These are phyloP conservation scores for Bryoglossum gracile DNA, from an alignment of 495 filamentous ascomycete genomes.

Conservation along the genomic window DNA sequence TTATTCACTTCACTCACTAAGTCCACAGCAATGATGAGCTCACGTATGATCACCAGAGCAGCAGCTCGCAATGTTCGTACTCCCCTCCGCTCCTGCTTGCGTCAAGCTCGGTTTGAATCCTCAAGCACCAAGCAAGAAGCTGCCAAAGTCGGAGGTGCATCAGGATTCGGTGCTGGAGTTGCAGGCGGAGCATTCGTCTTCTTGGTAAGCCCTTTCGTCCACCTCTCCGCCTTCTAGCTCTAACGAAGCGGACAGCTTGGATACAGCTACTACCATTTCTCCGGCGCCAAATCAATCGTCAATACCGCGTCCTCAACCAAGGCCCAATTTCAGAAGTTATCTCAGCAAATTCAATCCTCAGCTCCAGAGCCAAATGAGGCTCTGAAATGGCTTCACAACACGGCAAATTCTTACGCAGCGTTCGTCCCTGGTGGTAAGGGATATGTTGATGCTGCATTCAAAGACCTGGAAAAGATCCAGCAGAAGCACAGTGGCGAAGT, in stretches of 20 bases:
- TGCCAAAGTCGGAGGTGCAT: conserved; percentile 5
- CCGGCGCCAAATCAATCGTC: conserved; percentile 47
- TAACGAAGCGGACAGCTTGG: conserved; percentile 4
- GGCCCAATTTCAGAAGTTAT: conserved; percentile 43
- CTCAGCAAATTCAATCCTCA: conserved; percentile 42
- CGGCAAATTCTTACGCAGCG: conserved; percentile 52
- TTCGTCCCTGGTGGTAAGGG: conserved; percentile 58
- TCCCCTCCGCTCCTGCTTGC: background rate
- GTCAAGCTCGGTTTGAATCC: conserved; percentile 1
- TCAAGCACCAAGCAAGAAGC: conserved; percentile 5
- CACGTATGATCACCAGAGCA: background rate
- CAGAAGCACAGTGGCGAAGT: conserved; percentile 55
- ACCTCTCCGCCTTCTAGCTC: background rate
- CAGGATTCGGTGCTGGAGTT: conserved; percentile 19
- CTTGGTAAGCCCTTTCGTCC: background rate
- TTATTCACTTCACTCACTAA: too few species aligned
- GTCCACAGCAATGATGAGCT: background rate
- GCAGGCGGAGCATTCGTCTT: conserved; percentile 23
- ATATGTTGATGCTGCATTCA: conserved; percentile 54
- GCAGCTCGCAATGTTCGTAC: conserved; percentile 6
- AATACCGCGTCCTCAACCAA: conserved; percentile 43
- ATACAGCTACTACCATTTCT: conserved; percentile 51
- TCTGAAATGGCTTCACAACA: conserved; percentile 46
- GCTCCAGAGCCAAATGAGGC: conserved; percentile 54
- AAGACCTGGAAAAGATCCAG: conserved; percentile 53